These are phyloP conservation scores for Coemansia sp. DNA, from an alignment of 192 early-diverging fungal genomes.

Conservation along the genomic window DNA sequence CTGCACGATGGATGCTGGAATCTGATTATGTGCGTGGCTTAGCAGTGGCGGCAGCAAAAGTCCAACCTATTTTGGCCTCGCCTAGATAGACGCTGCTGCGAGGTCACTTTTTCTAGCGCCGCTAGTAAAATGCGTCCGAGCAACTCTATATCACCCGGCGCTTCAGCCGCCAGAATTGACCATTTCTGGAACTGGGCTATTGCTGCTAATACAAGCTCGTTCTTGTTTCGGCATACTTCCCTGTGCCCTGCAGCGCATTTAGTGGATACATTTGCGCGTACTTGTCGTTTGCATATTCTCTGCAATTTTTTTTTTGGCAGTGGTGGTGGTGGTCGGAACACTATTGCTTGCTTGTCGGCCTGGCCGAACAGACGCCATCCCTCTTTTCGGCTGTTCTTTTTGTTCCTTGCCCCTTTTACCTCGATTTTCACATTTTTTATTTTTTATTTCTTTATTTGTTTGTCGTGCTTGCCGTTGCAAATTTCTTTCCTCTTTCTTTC, in stretches of 20 bases:
- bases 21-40: not conserved
- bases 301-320: not conserved
- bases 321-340: not conserved
- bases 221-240: not conserved
- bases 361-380: conserved; percentile 7
- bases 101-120: not conserved
- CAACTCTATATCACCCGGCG: not conserved
- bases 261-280: not conserved
- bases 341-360: not conserved
- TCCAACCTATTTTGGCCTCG: not conserved
- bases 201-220: not conserved
- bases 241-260: conserved; percentile 9
- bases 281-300: not conserved
- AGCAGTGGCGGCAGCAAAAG: conserved; percentile 6
- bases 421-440: conserved; percentile 6
- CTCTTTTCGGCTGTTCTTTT: conserved; percentile 15
- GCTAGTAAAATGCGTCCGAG: not conserved
- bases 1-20: not conserved
- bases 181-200: not conserved
- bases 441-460: conserved; percentile 11
- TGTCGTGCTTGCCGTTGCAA: conserved; percentile 10
- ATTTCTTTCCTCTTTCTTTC: conserved; percentile 11
- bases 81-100: conserved; percentile 5
- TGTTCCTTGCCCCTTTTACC: not conserved
- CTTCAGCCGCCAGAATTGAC: not conserved